Percentiles rank a stretch among this genome's conserved stretches.
Conservation (phyloP, 2,329 filamentous ascomycete genomes). For the Scedosporium apiospermum region DNA sequence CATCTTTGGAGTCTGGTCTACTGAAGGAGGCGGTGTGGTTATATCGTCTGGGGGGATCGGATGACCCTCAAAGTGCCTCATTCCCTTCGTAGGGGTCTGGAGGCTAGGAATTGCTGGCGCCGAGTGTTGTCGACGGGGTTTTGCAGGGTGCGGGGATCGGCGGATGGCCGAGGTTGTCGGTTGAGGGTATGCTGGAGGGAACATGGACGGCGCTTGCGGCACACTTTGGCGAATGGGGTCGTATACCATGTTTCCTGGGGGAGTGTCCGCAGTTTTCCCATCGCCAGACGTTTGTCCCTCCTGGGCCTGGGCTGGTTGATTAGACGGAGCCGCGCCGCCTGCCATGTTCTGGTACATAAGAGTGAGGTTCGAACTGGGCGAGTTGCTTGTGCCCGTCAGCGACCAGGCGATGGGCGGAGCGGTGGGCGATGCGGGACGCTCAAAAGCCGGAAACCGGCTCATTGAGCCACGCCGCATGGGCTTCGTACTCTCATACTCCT, state of each 20-base stretch:
- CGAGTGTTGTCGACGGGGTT: slow-evolving; percentile 15
- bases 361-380: slow-evolving; percentile 72
- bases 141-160: slow-evolving; percentile 26
- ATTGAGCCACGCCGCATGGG: slow-evolving; percentile 33
- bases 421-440: slow-evolving; percentile 39
- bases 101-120: slow-evolving; percentile 10
- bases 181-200: slow-evolving; percentile 39
- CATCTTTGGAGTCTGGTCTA: slow-evolving; percentile 19
- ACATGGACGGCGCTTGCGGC: slow-evolving; percentile 37
- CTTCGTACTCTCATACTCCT: slow-evolving; percentile 70
- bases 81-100: slow-evolving; percentile 10
- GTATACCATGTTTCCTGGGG: slow-evolving; percentile 50
- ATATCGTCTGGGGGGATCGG: slow-evolving; percentile 18
- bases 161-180: slow-evolving; percentile 37
- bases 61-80: slow-evolving; percentile 19
- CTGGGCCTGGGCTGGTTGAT: background rate
- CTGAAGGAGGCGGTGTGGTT: slow-evolving; percentile 18
- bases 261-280: slow-evolving; percentile 31
- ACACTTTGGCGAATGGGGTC: slow-evolving; percentile 49
- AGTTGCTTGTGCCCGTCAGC: slow-evolving; percentile 79
- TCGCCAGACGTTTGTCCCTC: slow-evolving; percentile 1
- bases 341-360: slow-evolving; percentile 61
- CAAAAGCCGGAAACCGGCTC: slow-evolving; percentile 31
- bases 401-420: slow-evolving; percentile 66
- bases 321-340: background rate